Evolutionary conservation across 148 eudicot species (phyloP).

Genomic region (Suaeda aralocaspica): DNA sequence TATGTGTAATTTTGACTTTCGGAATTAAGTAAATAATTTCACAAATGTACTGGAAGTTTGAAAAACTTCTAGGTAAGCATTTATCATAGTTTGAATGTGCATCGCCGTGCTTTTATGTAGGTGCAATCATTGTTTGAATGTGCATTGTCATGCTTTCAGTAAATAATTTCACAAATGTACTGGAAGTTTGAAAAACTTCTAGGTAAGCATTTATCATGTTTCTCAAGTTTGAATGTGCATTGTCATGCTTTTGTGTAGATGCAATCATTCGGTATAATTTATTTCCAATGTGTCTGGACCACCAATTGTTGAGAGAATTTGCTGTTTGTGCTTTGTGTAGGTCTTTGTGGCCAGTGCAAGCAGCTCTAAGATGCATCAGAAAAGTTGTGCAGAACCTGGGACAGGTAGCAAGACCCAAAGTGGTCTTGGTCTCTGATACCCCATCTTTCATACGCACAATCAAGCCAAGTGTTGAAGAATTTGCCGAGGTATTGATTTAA

Average conservation of each 20-base stretch:
- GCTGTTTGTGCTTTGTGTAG: constrained; percentile 27
- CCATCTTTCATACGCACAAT: constrained; percentile 58
- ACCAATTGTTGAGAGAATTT: not conserved
- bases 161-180: not conserved
- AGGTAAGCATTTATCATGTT: not conserved
- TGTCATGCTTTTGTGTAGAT: not conserved
- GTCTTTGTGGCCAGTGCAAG: constrained; percentile 63
- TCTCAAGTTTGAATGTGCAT: not conserved
- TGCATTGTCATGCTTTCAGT: not conserved
- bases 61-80: not conserved
- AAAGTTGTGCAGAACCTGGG: constrained; percentile 40
- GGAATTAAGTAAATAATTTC: not conserved
- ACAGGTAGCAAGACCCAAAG: constrained; percentile 42
- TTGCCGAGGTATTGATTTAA: constrained; percentile 59
- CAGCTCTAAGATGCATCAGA: constrained; percentile 67
- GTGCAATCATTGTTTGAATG: not conserved
- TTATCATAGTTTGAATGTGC: not conserved
- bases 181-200: not conserved
- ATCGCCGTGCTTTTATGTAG: not conserved
- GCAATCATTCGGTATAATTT: not conserved
- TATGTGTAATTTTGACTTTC: too few relatives aligned
- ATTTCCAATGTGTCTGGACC: not conserved
- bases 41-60: not conserved
- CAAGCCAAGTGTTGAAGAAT: constrained; percentile 41
- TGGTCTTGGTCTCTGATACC: constrained; percentile 79